Evolutionary conservation across 2,329 filamentous ascomycete species (phyloP).

Genomic region (Talaromyces verruculosus): DNA sequence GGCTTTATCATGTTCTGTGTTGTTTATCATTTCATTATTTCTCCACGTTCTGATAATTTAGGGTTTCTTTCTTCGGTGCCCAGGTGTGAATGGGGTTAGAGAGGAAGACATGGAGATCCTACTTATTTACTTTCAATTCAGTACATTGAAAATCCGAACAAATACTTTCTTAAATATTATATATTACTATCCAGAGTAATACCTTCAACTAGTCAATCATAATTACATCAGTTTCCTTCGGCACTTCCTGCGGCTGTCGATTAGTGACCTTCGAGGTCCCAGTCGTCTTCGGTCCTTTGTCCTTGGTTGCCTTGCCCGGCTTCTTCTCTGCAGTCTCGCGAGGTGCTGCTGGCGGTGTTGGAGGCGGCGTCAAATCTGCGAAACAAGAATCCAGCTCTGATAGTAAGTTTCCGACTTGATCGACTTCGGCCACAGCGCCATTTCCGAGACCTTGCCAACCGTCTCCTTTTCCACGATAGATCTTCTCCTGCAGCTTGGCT

Average conservation of each 20-base stretch:
- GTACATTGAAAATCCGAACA: neutral
- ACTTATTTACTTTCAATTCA: neutral
- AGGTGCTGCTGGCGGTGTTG: neutral
- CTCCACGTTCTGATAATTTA: neutral
- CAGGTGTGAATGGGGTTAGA: slow-evolving; percentile 3
- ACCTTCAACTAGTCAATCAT: slow-evolving; percentile 36
- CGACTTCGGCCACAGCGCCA: slow-evolving; percentile 37
- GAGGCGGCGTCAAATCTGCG: slow-evolving; percentile 16
- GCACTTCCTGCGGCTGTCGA: slow-evolving; percentile 23
- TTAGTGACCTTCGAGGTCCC: slow-evolving; percentile 4
- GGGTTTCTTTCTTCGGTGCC: slow-evolving; percentile 5
- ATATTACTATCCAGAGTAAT: slow-evolving; percentile 19
- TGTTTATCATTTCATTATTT: neutral
- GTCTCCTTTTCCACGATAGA: slow-evolving; percentile 39
- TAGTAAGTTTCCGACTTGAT: slow-evolving; percentile 37
- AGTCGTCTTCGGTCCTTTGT: slow-evolving; percentile 14
- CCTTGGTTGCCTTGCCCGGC: neutral
- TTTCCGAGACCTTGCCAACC: slow-evolving; percentile 44
- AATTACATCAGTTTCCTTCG: slow-evolving; percentile 33
- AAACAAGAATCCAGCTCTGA: slow-evolving; percentile 35
- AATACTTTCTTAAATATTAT: slow-evolving; percentile 11
- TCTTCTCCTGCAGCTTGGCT: slow-evolving; percentile 30
- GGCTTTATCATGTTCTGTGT: neutral
- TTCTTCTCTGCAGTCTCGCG: slow-evolving; percentile 4
- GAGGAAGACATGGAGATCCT: neutral